These are phyloP conservation scores for Chaetomium olivaceum DNA, from an alignment of 2,329 filamentous ascomycete species.

Conservation along the genomic window DNA sequence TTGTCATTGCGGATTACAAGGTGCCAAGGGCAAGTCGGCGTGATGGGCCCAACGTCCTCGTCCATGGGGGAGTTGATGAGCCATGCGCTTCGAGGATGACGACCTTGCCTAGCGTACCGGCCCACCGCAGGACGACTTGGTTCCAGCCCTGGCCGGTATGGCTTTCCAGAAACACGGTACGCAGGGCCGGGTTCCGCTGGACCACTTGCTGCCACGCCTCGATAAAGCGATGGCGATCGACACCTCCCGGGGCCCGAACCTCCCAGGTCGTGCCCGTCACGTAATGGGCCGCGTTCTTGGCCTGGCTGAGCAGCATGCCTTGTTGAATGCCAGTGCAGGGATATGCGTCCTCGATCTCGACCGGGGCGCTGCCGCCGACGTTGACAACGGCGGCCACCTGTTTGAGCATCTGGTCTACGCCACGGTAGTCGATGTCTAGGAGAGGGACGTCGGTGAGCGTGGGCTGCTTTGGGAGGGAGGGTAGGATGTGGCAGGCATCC, in stretches of 20 bases:
- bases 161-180: constrained; percentile 1
- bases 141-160: background rate
- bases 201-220: constrained; percentile 1
- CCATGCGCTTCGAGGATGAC: background rate
- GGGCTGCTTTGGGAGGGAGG: constrained; percentile 4
- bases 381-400: background rate
- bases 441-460: constrained; percentile 4
- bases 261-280: constrained; percentile 2
- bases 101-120: background rate
- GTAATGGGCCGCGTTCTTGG: constrained; percentile 4
- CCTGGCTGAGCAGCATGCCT: constrained; percentile 4
- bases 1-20: background rate
- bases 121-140: background rate
- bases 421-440: background rate
- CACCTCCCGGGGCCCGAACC: background rate
- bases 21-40: constrained; percentile 1
- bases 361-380: constrained; percentile 1
- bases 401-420: background rate
- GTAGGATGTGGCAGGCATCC: background rate
- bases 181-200: background rate
- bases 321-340: constrained; percentile 3
- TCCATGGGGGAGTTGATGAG: background rate
- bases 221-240: constrained; percentile 3
- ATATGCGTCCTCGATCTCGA: constrained; percentile 2
- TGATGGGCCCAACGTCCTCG: background rate